Evolutionary conservation across 768 basidiomycete species (phyloP), one percentile per base, ranked within the genome.

Genomic region (Rhizopogon vesiculosus): DNA sequence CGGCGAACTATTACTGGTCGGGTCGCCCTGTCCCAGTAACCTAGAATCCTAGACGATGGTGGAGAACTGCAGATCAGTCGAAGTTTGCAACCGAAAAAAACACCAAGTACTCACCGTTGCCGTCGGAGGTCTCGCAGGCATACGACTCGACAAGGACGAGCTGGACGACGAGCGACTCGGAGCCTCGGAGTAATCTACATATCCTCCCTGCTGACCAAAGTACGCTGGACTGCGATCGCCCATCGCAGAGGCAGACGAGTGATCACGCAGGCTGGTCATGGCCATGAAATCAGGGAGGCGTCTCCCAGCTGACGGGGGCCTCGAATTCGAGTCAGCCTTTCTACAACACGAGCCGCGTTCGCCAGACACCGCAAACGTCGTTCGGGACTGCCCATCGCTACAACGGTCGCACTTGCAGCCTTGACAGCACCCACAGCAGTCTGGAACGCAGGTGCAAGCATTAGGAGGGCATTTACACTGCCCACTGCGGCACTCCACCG

Each of bases 391-490:
- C 28, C 56, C 49, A 5, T 65, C 59, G 50, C 64, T 67, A 18
- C 56, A 60, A 1, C 60, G 60, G 25, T 61, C 62, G 54, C 71
- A 70, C 42, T 68, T 55, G 49, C 70, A 68, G 18, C 67, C 68
- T 29, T 66, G 66, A 43, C 68, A 64, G 45, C 63, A 63, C 1
- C 71, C 69, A 57, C 65, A 62, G 42, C 68, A 70, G 45, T 66
- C 69, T 15, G 63, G 25, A 19, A 69, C 57, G 56, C 75, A 76
- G 6, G 62, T 45, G 57, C 74, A 75, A 12, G 69, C 44, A 12
- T 70, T 67, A 0, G 50, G 43, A 0, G 66, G 62, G 50, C 75
- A 76, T 44, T 61, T 61, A 63, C 76, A 76, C 31, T 58, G 69
- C 46, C 70, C 68, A 19, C 56, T 62, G 50, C 71, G 72, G 28